A percentile compares a stretch with the other conserved stretches of the same genome.
Evolutionary conservation across 139 green algal species (phyloP).

Genomic region (Auxenochlorella protothecoides): DNA sequence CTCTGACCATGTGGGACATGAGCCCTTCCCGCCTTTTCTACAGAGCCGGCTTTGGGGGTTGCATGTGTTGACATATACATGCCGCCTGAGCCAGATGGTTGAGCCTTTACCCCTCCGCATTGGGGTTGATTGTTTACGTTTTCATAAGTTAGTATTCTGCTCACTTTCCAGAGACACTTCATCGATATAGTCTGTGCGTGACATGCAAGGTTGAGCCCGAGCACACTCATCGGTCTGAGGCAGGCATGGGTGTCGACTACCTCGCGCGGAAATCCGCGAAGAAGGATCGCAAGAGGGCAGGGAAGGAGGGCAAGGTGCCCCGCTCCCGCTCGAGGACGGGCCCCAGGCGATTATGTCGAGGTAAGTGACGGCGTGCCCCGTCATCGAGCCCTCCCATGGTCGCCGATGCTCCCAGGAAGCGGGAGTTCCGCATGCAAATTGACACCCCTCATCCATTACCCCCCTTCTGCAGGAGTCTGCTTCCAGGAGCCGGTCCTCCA

Average conservation of each 20-base stretch:
- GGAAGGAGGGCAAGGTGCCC: slow-evolving; percentile 9
- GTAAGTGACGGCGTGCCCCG: background rate
- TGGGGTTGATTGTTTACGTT: no score
- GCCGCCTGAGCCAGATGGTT: no score
- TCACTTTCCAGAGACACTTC: background rate
- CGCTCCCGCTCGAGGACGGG: slow-evolving; percentile 26
- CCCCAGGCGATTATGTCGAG: slow-evolving; percentile 30
- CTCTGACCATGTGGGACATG: no score
- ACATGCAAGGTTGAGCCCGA: background rate
- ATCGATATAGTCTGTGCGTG: background rate
- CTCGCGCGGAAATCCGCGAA: slow-evolving; percentile 44
- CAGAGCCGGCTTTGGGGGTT: no score
- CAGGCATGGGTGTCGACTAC: slow-evolving; percentile 55
- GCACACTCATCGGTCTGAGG: background rate
- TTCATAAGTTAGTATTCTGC: no score
- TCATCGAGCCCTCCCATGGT: background rate
- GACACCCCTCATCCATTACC: background rate
- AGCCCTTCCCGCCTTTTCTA: no score
- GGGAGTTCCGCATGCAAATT: background rate
- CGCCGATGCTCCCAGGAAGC: background rate
- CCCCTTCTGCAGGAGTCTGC: slow-evolving; percentile 12
- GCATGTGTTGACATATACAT: no score
- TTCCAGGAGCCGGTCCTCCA: slow-evolving; percentile 5
- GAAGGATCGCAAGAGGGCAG: slow-evolving; percentile 35
- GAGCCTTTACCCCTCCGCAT: no score